Evolutionary conservation across 2,329 filamentous ascomycete genomes (phyloP), one percentile per base, ranked within the genome.

Genomic region (Thielaviopsis musarum): DNA sequence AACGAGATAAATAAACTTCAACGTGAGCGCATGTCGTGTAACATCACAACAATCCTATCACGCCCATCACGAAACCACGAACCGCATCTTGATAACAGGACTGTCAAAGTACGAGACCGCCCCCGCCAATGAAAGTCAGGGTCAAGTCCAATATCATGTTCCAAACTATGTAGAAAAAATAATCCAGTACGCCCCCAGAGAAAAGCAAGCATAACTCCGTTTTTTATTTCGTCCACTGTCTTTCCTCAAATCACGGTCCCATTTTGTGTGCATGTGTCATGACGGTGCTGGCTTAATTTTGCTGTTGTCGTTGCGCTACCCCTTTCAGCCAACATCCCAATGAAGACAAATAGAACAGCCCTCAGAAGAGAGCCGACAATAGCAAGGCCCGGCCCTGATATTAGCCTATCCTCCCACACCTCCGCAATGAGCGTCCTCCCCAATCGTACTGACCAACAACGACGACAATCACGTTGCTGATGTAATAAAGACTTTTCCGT

Each of bases 121-220:
- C 38, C 15, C 15, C 3, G 6, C 15, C 6, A 19, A 9, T 21
- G 45, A 21, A 49, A 49, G 7, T 19, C 17, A 19, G 2, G 9
- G n/a, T 19, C 5, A 10, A 26, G 21, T 38, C 5, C 17, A 41
- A 41, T 38, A 19, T 38, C 82, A 71, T 0, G 81, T 84, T 2
- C 77, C 74, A 60, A 83, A 76, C 19, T 49, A 49, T 49, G 45
- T 19, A 49, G 45, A 49, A 17, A 49, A 10, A 26, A 21, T 49
- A 49, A 49, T n/a, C 45, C 45, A 49, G 45, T 49, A 49, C 45
- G 45, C 45, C 45, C 45, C 45, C 19, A 49, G n/a, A 49, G 5
- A 49, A 49, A 49, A 49, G 45, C 45, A 49, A 49, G 45, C n/a
- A 49, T 49, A 49, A 49, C 45, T 21, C 45, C 45, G 45, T 19